Conservation (phyloP, 805 yeast genomes). For the Candida peoriensis region DNA sequence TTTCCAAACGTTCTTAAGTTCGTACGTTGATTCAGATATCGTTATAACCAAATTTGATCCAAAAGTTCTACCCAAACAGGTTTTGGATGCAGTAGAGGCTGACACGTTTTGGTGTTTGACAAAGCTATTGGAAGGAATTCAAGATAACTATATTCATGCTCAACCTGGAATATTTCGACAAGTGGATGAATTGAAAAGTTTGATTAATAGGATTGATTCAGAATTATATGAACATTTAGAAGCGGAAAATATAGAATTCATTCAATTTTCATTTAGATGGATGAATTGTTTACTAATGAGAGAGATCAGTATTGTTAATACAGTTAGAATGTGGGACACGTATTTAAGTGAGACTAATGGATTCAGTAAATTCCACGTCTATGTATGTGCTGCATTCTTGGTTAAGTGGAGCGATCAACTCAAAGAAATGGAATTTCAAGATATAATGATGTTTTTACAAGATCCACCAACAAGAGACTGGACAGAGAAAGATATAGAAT, state of each 20-base stretch:
- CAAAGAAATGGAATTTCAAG: conserved; percentile 88
- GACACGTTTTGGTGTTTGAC: conserved; percentile 97
- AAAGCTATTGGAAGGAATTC: conserved; percentile 85
- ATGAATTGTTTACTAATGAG: conserved; percentile 98
- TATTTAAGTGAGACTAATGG: conserved; percentile 74
- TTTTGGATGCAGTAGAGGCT: conserved; percentile 74
- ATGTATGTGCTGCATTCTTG: conserved; percentile 95
- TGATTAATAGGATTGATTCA: conserved; percentile 76
- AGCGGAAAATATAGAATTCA: conserved; percentile 81
- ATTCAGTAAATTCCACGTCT: conserved; percentile 88
- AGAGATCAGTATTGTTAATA: conserved; percentile 71
- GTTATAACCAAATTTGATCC: conserved; percentile 62
- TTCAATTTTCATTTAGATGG: conserved; percentile 96
- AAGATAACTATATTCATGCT: conserved; percentile 95
- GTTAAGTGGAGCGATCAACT: conserved; percentile 80
- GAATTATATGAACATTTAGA: conserved; percentile 71
- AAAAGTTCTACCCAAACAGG: conserved; percentile 48
- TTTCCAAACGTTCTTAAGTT: conserved; percentile 75
- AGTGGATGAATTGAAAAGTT: conserved; percentile 70
- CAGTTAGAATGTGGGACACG: conserved; percentile 97
- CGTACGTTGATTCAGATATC: conserved; percentile 48
- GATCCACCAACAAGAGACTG: conserved; percentile 83
- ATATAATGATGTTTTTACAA: conserved; percentile 84
- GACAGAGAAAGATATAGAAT: conserved; percentile 86
- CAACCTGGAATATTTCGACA: conserved; percentile 96